A percentile compares a stretch with the other conserved stretches of the same genome.
These are phyloP conservation scores for Hanseniaspora taiwanica DNA, from an alignment of 805 yeast genomes.

Conservation along the genomic window DNA sequence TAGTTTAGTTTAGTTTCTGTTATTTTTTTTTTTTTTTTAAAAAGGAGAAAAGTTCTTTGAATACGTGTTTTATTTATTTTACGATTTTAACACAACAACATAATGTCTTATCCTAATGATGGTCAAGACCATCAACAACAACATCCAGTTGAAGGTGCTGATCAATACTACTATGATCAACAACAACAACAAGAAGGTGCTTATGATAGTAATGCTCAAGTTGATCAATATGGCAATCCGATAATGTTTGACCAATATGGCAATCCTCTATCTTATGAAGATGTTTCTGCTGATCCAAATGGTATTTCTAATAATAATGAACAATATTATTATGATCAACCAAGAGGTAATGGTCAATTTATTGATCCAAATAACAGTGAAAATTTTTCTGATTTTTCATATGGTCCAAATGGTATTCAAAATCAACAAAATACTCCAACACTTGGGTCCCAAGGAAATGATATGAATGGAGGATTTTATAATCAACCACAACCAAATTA, in stretches of 20 bases:
- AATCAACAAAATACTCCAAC: constrained; percentile 20
- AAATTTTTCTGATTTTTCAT: constrained; percentile 54
- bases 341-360: constrained; percentile 13
- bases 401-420: constrained; percentile 38
- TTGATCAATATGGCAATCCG: constrained; percentile 31
- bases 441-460: no score
- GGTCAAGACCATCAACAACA: constrained; percentile 15
- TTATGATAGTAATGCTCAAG: constrained; percentile 16
- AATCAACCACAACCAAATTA: constrained; percentile 82
- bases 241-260: constrained; percentile 24
- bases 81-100: no score
- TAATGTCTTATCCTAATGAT: constrained; percentile 6
- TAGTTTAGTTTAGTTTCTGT: no score
- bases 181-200: constrained; percentile 12
- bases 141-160: constrained; percentile 7
- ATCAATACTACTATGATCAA: constrained; percentile 20
- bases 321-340: constrained; percentile 39
- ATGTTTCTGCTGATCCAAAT: no score
- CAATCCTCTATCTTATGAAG: no score
- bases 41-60: no score
- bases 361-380: constrained; percentile 36
- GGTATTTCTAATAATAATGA: no score
- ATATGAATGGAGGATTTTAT: constrained; percentile 57
- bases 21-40: no score
- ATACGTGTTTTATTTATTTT: no score